phyloP scores from a whole-genome alignment of 164 flowering plant species.

The Santalum album region DNA sequence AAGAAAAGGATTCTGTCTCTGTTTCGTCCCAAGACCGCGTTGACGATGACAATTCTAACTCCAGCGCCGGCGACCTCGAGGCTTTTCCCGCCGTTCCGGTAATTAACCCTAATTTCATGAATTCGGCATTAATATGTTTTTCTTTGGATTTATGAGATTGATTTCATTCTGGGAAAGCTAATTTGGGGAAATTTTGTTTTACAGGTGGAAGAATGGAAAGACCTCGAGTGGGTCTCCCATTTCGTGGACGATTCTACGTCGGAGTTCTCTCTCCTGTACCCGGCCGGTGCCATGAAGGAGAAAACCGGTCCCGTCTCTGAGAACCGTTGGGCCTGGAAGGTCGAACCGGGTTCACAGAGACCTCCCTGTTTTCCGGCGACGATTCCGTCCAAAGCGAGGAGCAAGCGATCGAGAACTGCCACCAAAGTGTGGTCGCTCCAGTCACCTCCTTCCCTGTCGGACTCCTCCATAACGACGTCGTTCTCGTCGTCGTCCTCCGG shows the following conservation, averaged over 20 bases:
- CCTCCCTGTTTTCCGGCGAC: constrained; percentile 11
- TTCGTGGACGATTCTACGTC: constrained; percentile 70
- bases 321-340: constrained; percentile 20
- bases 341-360: not conserved
- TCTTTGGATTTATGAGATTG: too few relatives aligned
- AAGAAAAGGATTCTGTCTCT: constrained; percentile 18
- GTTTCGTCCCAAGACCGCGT: constrained; percentile 18
- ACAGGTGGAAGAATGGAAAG: constrained; percentile 59
- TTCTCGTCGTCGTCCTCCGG: constrained; percentile 19
- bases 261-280: constrained; percentile 22
- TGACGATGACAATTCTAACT: constrained; percentile 20
- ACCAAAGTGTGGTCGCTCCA: constrained; percentile 16
- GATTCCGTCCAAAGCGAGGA: constrained; percentile 49
- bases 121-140: too few relatives aligned
- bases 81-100: constrained; percentile 45
- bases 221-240: constrained; percentile 70
- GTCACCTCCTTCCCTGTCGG: constrained; percentile 16
- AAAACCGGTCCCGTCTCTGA: constrained; percentile 3
- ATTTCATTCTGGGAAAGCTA: not conserved
- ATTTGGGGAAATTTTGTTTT: constrained; percentile 2
- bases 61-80: constrained; percentile 18
- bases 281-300: constrained; percentile 1
- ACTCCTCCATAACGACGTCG: constrained; percentile 26
- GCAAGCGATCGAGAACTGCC: constrained; percentile 36
- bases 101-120: too few relatives aligned